phyloP scores from a whole-genome alignment of 1,284 basidiomycete species.

The Macrocystidia cucumis region DNA sequence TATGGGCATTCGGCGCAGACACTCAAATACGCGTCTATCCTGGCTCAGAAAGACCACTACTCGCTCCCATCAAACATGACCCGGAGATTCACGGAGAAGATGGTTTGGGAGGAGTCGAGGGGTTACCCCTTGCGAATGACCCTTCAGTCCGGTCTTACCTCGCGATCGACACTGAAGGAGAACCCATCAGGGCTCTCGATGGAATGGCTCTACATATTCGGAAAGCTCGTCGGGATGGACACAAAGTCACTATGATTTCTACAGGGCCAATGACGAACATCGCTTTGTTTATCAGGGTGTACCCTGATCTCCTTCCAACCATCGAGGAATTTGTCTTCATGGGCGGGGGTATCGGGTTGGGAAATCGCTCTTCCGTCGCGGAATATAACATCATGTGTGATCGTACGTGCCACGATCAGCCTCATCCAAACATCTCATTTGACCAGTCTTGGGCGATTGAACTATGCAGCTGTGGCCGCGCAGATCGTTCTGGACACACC shows the following conservation, averaged over 20 bases:
- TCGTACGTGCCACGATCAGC: constrained; percentile 35
- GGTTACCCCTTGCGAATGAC: constrained; percentile 44
- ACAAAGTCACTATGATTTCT: constrained; percentile 60
- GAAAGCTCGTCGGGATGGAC: constrained; percentile 36
- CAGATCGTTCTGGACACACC: constrained; percentile 63
- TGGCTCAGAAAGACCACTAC: constrained; percentile 61
- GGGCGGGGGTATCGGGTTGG: constrained; percentile 83
- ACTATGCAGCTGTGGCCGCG: constrained; percentile 60
- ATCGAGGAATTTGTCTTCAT: constrained; percentile 79
- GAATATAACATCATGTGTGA: constrained; percentile 83
- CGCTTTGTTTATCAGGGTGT: constrained; percentile 66
- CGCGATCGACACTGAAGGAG: constrained; percentile 29
- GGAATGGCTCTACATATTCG: constrained; percentile 57
- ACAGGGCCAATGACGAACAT: constrained; percentile 83
- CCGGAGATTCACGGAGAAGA: constrained; percentile 76
- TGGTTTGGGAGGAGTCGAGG: constrained; percentile 76
- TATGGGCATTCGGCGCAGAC: constrained; percentile 62
- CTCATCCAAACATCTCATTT: not conserved
- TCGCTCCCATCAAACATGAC: constrained; percentile 42
- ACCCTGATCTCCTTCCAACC: constrained; percentile 61
- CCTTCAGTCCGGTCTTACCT: constrained; percentile 42
- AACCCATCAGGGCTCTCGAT: constrained; percentile 45
- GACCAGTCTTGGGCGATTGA: no score
- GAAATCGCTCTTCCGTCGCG: constrained; percentile 72
- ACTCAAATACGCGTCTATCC: constrained; percentile 51